A percentile compares a stretch with the other conserved stretches of the same genome.
These are phyloP conservation scores for Arthrobotrys megalospora DNA, from an alignment of 2,329 filamentous ascomycete species.

Conservation along the genomic window DNA sequence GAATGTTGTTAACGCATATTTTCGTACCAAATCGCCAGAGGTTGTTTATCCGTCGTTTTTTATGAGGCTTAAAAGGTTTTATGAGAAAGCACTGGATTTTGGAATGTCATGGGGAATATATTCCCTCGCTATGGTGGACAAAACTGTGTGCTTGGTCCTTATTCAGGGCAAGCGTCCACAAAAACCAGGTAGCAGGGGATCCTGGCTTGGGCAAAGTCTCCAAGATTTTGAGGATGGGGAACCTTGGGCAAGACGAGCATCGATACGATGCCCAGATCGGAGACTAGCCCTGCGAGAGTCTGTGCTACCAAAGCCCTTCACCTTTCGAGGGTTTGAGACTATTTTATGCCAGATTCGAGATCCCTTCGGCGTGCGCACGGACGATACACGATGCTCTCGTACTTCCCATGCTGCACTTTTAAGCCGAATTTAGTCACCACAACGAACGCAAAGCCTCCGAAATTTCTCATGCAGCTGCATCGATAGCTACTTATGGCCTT, in stretches of 20 bases:
- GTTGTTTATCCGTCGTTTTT: background rate
- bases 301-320: background rate
- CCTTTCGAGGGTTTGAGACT: too few relatives aligned
- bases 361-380: too few relatives aligned
- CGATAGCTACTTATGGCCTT: too few relatives aligned
- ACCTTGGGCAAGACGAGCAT: background rate
- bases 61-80: background rate
- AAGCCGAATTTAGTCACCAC: too few relatives aligned
- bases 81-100: background rate
- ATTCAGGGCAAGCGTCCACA: background rate
- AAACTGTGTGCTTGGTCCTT: background rate
- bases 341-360: too few relatives aligned
- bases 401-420: too few relatives aligned
- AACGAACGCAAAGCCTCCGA: too few relatives aligned
- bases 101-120: background rate
- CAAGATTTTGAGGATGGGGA: slow-evolving; percentile 1
- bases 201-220: background rate
- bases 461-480: too few relatives aligned
- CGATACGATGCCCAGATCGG: background rate
- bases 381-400: too few relatives aligned
- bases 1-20: background rate
- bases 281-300: background rate
- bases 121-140: background rate
- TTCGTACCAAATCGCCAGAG: too few relatives aligned
- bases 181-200: background rate